phyloP scores from a whole-genome alignment of 192 early-diverging fungal genomes.

The Gigaspora rosea region DNA sequence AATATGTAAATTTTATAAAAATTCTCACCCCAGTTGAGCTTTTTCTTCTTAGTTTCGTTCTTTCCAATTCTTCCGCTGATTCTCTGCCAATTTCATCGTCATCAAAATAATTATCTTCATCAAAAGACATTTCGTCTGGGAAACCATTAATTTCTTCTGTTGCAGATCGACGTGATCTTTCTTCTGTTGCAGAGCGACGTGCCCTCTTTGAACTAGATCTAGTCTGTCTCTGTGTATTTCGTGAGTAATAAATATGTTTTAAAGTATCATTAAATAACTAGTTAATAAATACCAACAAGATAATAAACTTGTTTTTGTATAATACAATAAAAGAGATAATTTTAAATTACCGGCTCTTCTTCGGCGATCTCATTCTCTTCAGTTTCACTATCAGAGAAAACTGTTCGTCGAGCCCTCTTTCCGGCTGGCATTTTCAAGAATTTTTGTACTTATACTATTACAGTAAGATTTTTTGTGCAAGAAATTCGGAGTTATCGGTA shows the following conservation, averaged over 20 bases:
- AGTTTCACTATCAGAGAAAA: not conserved
- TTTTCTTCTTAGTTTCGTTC: not conserved
- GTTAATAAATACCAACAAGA: not conserved
- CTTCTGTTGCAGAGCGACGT: slow-evolving; percentile 6
- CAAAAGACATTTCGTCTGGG: not conserved
- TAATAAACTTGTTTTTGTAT: too few relatives aligned
- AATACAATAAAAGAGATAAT: not conserved
- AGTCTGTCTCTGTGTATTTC: not conserved
- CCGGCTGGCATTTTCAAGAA: not conserved
- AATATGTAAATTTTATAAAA: not conserved
- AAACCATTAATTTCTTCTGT: slow-evolving; percentile 14
- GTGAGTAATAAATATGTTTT: not conserved
- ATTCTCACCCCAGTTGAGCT: not conserved
- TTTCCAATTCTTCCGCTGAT: not conserved
- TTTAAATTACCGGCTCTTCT: not conserved
- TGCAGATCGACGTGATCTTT: not conserved
- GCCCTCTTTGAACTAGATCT: slow-evolving; percentile 4
- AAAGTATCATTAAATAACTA: not conserved
- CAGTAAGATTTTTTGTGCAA: too few relatives aligned
- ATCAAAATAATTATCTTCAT: not conserved
- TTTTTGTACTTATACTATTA: too few relatives aligned
- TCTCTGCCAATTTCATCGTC: not conserved
- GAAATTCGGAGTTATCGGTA: too few relatives aligned
- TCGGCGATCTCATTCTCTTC: not conserved
- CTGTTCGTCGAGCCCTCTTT: not conserved